Base-by-base conservation (phyloP, 768 basidiomycete genomes). In the Lactarius hatsudake region DNA sequence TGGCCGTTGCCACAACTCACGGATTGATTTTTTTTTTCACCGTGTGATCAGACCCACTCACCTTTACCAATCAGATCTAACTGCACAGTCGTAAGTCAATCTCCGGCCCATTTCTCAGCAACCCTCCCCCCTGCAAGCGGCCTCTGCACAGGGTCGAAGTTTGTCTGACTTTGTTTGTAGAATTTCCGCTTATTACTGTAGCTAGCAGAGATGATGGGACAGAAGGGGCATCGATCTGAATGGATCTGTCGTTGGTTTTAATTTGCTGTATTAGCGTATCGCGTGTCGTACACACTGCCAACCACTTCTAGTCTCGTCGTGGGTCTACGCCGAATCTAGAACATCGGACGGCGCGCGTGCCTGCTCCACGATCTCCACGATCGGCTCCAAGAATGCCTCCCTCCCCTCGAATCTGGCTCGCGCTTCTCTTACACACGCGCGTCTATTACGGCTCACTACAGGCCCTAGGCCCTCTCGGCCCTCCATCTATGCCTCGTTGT, bases 281-380 rank as follows among this genome's bases (percentile, higher is more conserved):
- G 45, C n/a, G n/a, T n/a, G 45, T 48, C 45, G 42, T 18, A 42
- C 42, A 42, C 6, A 42, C 42, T 18, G 42, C 40, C 40, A 42
- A 18, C 40, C 20, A 9, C n/a, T 48, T 51, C 48, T 51, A n/a
- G 48, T 53, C 23, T 53, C 26, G 51, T 53, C 51, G 48, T 23
- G 10, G n/a, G 45, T 23, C 45, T 48, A 48, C 45, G 15, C 45
- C 45, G 23, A 53, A 48, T 34, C 65, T 66, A 62, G 65, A 66
- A 62, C 65, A 17, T 43, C 38, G 32, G 45, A 32, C 45, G 38
- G 65, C 48, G 48, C 30, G 55, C 38, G 65, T 67, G 61, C 66
- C 66, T 67, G 57, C 61, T 51, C 66, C 30, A 63, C 45, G 66
- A 67, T 67, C 66, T 63, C 62, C 66, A 63, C 34, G 66, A 67